Conservation (phyloP, 2,329 filamentous ascomycete genomes). For the Mycogone perniciosa region DNA sequence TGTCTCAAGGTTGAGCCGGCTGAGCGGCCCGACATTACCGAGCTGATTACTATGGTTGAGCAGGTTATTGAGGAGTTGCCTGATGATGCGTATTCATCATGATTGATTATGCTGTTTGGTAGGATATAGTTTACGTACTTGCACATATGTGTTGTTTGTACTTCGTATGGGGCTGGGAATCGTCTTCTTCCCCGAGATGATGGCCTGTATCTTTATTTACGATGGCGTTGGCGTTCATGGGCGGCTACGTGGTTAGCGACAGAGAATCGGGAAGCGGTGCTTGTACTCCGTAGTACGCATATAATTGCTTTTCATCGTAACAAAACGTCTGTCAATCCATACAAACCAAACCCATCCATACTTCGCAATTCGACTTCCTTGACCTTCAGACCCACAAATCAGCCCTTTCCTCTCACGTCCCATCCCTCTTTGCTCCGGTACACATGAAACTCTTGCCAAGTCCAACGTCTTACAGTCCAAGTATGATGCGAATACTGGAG, state of each 20-base stretch:
- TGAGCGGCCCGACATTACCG: conserved; percentile 80
- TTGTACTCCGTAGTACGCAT: background rate
- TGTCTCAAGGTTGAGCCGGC: conserved; percentile 82
- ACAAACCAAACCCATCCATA: background rate
- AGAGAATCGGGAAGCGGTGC: background rate
- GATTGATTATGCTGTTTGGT: background rate
- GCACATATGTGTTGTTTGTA: background rate
- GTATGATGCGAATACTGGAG: conserved; percentile 15
- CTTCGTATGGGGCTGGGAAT: background rate
- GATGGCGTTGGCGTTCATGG: conserved; percentile 6
- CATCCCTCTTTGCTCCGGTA: background rate
- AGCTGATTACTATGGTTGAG: conserved; percentile 75
- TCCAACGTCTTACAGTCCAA: conserved; percentile 9
- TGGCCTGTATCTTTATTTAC: background rate
- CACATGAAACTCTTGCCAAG: background rate
- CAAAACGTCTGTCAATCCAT: background rate
- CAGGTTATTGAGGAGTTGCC: conserved; percentile 61
- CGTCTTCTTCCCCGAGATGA: background rate
- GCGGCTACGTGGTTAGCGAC: background rate
- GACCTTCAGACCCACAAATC: background rate
- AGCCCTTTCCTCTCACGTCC: background rate
- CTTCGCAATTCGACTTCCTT: background rate
- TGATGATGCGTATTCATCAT: conserved; percentile 22
- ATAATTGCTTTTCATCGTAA: background rate
- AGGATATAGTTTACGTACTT: background rate